A percentile compares a stretch with the other conserved stretches of the same genome.
Conservation (phyloP, 345 rosid species). For the Triadica sebifera region DNA sequence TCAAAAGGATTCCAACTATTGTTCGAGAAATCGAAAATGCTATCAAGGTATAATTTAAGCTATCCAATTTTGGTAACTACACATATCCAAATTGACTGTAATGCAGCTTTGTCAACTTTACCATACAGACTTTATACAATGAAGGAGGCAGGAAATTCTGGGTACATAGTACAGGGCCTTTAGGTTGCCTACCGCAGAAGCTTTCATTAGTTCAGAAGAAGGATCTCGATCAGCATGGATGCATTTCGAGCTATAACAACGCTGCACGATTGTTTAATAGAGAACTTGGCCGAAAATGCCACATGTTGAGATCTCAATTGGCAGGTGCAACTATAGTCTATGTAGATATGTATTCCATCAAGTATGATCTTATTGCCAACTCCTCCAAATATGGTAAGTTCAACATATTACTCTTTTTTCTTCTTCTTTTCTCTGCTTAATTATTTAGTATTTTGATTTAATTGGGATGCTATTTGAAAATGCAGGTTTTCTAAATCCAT, state of each 20-base stretch:
- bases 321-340: slow-evolving; percentile 53
- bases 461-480: not conserved
- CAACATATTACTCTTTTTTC: not conserved
- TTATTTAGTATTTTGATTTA: no score
- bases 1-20: slow-evolving; percentile 50
- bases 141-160: slow-evolving; percentile 82
- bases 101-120: no score
- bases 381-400: slow-evolving; percentile 52
- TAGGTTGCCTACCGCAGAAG: slow-evolving; percentile 87
- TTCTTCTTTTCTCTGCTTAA: not conserved
- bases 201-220: slow-evolving; percentile 48
- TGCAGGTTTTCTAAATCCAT: slow-evolving; percentile 66
- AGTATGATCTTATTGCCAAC: slow-evolving; percentile 67
- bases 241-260: slow-evolving; percentile 53
- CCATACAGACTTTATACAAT: slow-evolving; percentile 44
- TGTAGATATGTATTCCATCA: slow-evolving; percentile 69
- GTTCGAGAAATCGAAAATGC: slow-evolving; percentile 57
- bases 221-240: slow-evolving; percentile 53
- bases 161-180: slow-evolving; percentile 89
- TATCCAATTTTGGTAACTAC: not conserved
- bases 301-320: slow-evolving; percentile 44
- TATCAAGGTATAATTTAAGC: slow-evolving; percentile 45
- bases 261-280: slow-evolving; percentile 71
- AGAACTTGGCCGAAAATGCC: slow-evolving; percentile 48
- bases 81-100: no score